Evolutionary conservation across 2,329 filamentous ascomycete species (phyloP), one percentile per base, ranked within the genome.

Genomic region (Myriangium duriaei): DNA sequence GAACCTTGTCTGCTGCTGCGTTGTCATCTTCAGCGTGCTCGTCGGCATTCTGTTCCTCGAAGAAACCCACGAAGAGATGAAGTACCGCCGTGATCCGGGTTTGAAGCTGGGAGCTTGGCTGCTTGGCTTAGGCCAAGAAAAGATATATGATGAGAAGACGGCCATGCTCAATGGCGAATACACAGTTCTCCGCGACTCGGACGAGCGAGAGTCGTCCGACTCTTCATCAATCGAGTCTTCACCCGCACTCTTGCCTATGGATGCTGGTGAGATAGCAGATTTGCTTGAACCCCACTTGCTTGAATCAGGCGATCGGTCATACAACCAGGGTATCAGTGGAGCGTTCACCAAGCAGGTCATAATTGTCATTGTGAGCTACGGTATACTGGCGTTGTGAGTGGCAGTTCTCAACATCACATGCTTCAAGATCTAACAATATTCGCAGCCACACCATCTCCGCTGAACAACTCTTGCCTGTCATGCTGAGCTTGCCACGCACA

Each of bases 401-500:
- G 12, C 19, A 15, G 17, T 12, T 14, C 15, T 13, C 15, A 11
- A 2, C 3, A n/a, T n/a, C n/a, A n/a, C n/a, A n/a, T n/a, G n/a
- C n/a, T n/a, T 11, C n/a, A 12, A 16, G 35, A 14, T 29, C 38
- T 21, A 11, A 39, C 42, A 19, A 12, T 13, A 18, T 24, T 19
- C 44, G 29, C 52, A 94, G 87, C 64, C 88, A 96, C 63, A 95
- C 88, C 10, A 95, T 98, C 61, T 92, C 87, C 0, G 91, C 93
- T 50, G 91, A 98, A 60, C 83, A 94, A 53, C 72, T 96, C 34
- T 78, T 96, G 49, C 88, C 91, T 0, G 82, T 95, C 2, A 85
- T 98, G 49, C 74, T 98, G 53, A 88, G 82, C 58, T 83, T 83
- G 31, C 56, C 69, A 51, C 54, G 70, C 52, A 59, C 72, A 53